phyloP scores from a whole-genome alignment of 495 filamentous ascomycete species.

The Aspergillus heteromorphus region DNA sequence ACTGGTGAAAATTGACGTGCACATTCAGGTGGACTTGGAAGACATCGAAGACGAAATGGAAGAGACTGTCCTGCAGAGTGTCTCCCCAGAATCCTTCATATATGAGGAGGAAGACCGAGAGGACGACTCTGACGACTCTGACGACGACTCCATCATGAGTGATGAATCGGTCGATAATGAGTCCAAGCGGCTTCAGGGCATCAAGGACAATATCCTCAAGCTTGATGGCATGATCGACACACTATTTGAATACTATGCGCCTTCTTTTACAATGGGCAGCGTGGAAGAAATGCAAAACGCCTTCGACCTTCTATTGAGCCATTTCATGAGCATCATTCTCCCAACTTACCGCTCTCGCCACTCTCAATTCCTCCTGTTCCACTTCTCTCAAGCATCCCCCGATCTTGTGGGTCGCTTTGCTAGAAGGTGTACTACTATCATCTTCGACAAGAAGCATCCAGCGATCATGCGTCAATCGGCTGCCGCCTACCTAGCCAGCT shows the following conservation, averaged over 20 bases:
- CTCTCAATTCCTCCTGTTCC: constrained; percentile 88
- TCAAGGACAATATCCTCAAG: constrained; percentile 80
- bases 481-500: constrained; percentile 88
- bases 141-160: constrained; percentile 47
- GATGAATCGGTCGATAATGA: constrained; percentile 46
- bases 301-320: constrained; percentile 69
- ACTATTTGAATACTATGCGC: constrained; percentile 77
- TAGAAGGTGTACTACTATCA: constrained; percentile 66
- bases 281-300: constrained; percentile 42
- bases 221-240: constrained; percentile 89
- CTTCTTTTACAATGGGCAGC: constrained; percentile 53
- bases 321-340: constrained; percentile 80
- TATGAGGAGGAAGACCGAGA: constrained; percentile 41
- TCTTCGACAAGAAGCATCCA: constrained; percentile 57
- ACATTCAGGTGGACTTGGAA: constrained; percentile 89
- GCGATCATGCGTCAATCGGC: constrained; percentile 72
- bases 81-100: constrained; percentile 29
- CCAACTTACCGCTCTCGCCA: constrained; percentile 84
- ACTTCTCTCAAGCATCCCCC: constrained; percentile 76
- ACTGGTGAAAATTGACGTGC: constrained; percentile 87
- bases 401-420: constrained; percentile 73
- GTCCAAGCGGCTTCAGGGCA: constrained; percentile 46
- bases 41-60: constrained; percentile 70
- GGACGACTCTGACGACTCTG: constrained; percentile 53
- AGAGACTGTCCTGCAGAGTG: constrained; percentile 43